phyloP scores from a whole-genome alignment of 225 moss, liverwort and hornwort species.

The Pseudoscleropodium purum region DNA sequence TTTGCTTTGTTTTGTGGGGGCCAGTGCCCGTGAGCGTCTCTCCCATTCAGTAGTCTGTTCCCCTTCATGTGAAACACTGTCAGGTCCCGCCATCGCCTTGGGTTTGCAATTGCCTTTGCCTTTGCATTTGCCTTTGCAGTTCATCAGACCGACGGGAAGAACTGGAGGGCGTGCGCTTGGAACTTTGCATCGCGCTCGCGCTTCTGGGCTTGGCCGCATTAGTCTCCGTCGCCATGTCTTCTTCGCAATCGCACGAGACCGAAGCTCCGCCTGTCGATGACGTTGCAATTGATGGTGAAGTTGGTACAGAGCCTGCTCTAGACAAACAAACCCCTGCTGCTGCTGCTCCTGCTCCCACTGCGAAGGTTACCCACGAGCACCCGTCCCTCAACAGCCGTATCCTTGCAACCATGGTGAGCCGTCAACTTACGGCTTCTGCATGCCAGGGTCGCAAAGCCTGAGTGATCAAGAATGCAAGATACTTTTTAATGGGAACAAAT shows the following conservation, averaged over 20 bases:
- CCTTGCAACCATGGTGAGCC: constrained; percentile 7
- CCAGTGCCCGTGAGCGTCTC: not conserved
- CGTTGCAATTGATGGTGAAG: not conserved
- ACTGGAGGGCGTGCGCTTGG: not conserved
- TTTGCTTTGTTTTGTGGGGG: not conserved
- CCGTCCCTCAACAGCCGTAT: not conserved
- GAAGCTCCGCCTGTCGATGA: not conserved
- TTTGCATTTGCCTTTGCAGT: not conserved
- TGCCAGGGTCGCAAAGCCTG: not conserved
- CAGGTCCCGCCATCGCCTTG: not conserved
- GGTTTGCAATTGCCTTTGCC: not conserved
- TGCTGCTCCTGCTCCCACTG: not conserved
- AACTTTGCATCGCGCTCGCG: not conserved
- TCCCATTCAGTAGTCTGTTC: not conserved
- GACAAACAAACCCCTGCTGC: not conserved
- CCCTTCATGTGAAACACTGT: not conserved
- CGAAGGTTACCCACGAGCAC: not conserved
- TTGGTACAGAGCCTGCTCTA: not conserved
- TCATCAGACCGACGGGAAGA: not conserved
- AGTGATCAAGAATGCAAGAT: not conserved
- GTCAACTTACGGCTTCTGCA: not conserved
- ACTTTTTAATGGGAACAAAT: not conserved
- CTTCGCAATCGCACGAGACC: not conserved
- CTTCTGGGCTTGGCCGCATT: not conserved
- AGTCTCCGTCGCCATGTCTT: not conserved